Percentiles rank a stretch among this genome's conserved stretches.
Conservation (phyloP, 495 filamentous ascomycete genomes). For the Annulohypoxylon bovei region DNA sequence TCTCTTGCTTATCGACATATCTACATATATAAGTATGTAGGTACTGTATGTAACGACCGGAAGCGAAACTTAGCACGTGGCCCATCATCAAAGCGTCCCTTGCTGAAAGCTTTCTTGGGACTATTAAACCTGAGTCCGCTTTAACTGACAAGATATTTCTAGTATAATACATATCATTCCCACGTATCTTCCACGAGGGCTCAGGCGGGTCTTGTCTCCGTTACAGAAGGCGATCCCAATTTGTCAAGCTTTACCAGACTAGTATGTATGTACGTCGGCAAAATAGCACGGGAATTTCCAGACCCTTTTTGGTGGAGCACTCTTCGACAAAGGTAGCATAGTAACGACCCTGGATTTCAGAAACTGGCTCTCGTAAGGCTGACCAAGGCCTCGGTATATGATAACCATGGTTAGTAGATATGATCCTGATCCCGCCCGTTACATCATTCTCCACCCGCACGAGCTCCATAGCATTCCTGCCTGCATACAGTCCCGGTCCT, state of each 20-base stretch:
- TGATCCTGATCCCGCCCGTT: slow-evolving; percentile 22
- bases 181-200: slow-evolving; percentile 1
- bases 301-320: slow-evolving; percentile 11
- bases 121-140: slow-evolving; percentile 6
- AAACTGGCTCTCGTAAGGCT: slow-evolving; percentile 35
- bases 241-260: slow-evolving; percentile 11
- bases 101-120: not conserved
- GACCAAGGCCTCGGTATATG: slow-evolving; percentile 41
- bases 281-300: slow-evolving; percentile 31
- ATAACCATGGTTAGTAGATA: slow-evolving; percentile 26
- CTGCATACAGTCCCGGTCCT: slow-evolving; percentile 28
- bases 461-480: slow-evolving; percentile 21
- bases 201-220: slow-evolving; percentile 18
- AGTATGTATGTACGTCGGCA: slow-evolving; percentile 22
- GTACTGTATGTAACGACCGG: not conserved
- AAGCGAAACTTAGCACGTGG: slow-evolving; percentile 17
- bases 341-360: slow-evolving; percentile 12
- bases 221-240: slow-evolving; percentile 23
- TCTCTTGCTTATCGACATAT: not conserved
- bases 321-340: slow-evolving; percentile 6
- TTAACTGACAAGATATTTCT: slow-evolving; percentile 9
- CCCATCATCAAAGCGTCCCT: slow-evolving; percentile 9
- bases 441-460: slow-evolving; percentile 34
- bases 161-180: no score
- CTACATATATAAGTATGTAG: no score